Evolutionary conservation across 1,139 yeast genomes (phyloP).

Genomic region (Blastobotrys illinoisensis): DNA sequence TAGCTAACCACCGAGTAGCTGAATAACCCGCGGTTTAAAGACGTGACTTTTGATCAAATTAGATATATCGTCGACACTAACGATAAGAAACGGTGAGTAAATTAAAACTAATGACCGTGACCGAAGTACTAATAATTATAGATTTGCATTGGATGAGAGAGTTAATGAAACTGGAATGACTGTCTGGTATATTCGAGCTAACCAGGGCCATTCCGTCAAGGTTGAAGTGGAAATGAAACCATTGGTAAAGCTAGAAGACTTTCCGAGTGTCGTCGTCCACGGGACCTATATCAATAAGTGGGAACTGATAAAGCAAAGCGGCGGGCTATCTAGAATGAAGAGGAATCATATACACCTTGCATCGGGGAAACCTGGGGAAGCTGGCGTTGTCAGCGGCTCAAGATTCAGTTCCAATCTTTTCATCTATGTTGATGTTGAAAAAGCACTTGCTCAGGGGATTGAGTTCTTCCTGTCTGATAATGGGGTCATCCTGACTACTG

Average conservation of each 20-base stretch:
- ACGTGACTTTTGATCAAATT: constrained; percentile 49
- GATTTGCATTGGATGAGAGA: constrained; percentile 7
- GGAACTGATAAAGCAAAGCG: constrained; percentile 42
- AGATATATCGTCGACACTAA: constrained; percentile 56
- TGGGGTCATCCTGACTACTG: constrained; percentile 67
- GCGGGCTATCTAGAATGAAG: constrained; percentile 63
- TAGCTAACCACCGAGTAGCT: constrained; percentile 27
- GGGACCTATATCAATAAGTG: constrained; percentile 65
- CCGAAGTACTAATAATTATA: neutral
- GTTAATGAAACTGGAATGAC: constrained; percentile 7
- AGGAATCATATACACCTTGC: constrained; percentile 86
- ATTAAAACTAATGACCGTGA: neutral
- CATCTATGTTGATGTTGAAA: constrained; percentile 55
- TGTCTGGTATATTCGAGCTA: constrained; percentile 61
- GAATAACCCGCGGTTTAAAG: constrained; percentile 54
- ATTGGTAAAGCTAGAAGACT: constrained; percentile 24
- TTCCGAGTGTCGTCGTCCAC: constrained; percentile 51
- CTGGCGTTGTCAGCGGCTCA: constrained; percentile 62
- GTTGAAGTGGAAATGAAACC: constrained; percentile 38
- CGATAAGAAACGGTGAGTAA: constrained; percentile 57
- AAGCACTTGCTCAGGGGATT: constrained; percentile 44
- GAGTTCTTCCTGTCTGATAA: constrained; percentile 61
- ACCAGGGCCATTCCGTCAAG: constrained; percentile 81
- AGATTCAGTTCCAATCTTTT: constrained; percentile 53
- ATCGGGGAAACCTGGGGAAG: constrained; percentile 37